Evolutionary conservation across 495 filamentous ascomycete species (phyloP), one percentile per base, ranked within the genome.

Genomic region (Hypomontagnella submonticulosa): DNA sequence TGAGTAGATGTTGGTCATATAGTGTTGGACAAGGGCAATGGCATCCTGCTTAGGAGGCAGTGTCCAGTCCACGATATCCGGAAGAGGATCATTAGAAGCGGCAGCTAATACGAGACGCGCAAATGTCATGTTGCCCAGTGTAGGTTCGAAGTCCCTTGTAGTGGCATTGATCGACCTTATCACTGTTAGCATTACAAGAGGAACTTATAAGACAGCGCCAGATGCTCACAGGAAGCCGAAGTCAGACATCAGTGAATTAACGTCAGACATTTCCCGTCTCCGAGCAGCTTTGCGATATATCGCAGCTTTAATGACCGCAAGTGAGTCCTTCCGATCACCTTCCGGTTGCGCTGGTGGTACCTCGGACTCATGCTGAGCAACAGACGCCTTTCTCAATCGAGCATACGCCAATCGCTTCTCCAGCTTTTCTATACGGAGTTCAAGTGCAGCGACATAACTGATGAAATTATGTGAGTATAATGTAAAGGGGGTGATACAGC

Each of bases 361-460:
- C 48, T 81, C 83, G 8, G 71, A 71, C 49, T 81, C 79, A 69
- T 84, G 77, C 57, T 81, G 73, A 11, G 76, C 74, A 7, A 84
- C 77, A 16, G 84, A 86, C 9, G 81, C 84, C 67, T 87, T 87
- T 32, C 85, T 75, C 7, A 79, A 80, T 55, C 80, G 79, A 36
- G 86, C 87, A 69, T 89, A 88, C 23, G 79, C 75, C 38, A 94
- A 79, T 62, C 84, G 83, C 72, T 85, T 89, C 73, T 95, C 90
- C 11, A 98, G 84, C 76, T 87, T 92, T 71, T 97, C 93, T 63
- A 94, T 88, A 52, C 90, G 89, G 4, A 90, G 86, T 75, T 98
- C 94, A 19, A 98, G 82, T 1, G 93, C 94, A 5, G 93, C 92
- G 27, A 97, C 92, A 79, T 97, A 98, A 74, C 92, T 88, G 57